Base-by-base conservation (phyloP, 257 asterid genomes). In the Solanum paucissectum region DNA sequence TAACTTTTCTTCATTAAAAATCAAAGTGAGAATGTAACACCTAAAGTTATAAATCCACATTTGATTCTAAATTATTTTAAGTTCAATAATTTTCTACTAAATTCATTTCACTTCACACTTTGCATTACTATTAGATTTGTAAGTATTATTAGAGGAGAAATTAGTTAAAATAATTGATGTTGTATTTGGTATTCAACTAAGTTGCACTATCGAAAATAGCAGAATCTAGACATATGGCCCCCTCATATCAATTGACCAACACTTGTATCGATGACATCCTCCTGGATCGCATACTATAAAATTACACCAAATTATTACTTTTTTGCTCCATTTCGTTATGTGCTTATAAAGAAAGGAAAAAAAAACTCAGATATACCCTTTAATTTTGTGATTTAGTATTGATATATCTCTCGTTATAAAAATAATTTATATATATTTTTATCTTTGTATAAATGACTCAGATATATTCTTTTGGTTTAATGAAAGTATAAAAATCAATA, bases 161-260 rank as follows among this genome's bases (percentile, higher is more conserved):
- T 44, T 79, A 44, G 25, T 42, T 79, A 14, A 79, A 27, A 79
- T 79, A 44, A 79, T 25, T 44, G 84, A 79, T 79, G 25, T 79
- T 79, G 40, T n/a, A 25, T 25, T 76, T 89, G 90, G 82, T 62
- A 44, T 83, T 87, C 88, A 85, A n/a, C 91, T 84, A 87, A 87
- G 34, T 83, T 21, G 86, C 88, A 89, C 69, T 68, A 64, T 87
- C 83, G 20, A 81, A 46, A 32, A 40, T 33, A 44, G 36, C 18
- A 83, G 62, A 83, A 34, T 62, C 64, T 25, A 34, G 27, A 79
- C 64, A 79, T 8, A 7, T 46, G 87, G 86, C 40, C 90, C 74
- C 58, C 6, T 12, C 10, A 7, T 20, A 58, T 20, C 66, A 9
- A 12, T 33, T 64, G 60, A 60, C 52, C 87, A 83, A 88, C 33